These are phyloP conservation scores for Talaromyces pinophilus DNA, from an alignment of 2,329 filamentous ascomycete species.

Conservation along the genomic window DNA sequence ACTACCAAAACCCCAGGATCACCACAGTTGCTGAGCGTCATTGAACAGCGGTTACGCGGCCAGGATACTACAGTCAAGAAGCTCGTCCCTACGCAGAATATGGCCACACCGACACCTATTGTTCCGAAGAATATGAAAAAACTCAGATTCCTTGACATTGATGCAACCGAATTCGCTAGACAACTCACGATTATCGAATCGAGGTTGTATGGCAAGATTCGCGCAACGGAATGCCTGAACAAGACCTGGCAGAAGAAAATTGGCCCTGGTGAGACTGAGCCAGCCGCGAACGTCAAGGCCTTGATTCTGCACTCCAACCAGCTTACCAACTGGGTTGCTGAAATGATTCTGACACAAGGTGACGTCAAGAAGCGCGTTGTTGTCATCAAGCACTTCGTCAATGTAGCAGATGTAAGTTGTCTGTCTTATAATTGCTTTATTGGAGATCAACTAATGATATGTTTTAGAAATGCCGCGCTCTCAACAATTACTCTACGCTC, in stretches of 20 bases:
- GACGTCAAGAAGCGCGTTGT: conserved; percentile 96
- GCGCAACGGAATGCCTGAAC: conserved; percentile 91
- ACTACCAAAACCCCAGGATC: conserved; percentile 91
- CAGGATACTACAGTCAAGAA: conserved; percentile 84
- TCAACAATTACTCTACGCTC: conserved; percentile 97
- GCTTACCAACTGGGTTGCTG: conserved; percentile 98
- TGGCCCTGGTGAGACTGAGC: conserved; percentile 67
- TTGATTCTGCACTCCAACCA: conserved; percentile 98
- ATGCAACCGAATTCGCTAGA: conserved; percentile 92
- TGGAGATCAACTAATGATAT: conserved; percentile 19
- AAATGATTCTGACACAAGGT: conserved; percentile 94
- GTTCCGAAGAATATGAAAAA: conserved; percentile 99
- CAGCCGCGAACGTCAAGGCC: conserved; percentile 91
- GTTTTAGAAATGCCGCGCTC: conserved; percentile 77
- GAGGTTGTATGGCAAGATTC: conserved; percentile 90
- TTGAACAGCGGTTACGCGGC: conserved; percentile 85
- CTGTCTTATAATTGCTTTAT: neutral
- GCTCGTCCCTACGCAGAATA: conserved; percentile 81
- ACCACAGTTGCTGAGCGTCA: conserved; percentile 75
- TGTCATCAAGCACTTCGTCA: conserved; percentile 97
- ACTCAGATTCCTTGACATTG: conserved; percentile 96
- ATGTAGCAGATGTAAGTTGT: conserved; percentile 77
- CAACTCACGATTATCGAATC: conserved; percentile 98
- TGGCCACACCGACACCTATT: conserved; percentile 81
- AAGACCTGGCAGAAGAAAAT: conserved; percentile 99